A percentile compares a stretch with the other conserved stretches of the same genome.
Evolutionary conservation across 768 basidiomycete species (phyloP).

Genomic region (Arthromyces matolae): DNA sequence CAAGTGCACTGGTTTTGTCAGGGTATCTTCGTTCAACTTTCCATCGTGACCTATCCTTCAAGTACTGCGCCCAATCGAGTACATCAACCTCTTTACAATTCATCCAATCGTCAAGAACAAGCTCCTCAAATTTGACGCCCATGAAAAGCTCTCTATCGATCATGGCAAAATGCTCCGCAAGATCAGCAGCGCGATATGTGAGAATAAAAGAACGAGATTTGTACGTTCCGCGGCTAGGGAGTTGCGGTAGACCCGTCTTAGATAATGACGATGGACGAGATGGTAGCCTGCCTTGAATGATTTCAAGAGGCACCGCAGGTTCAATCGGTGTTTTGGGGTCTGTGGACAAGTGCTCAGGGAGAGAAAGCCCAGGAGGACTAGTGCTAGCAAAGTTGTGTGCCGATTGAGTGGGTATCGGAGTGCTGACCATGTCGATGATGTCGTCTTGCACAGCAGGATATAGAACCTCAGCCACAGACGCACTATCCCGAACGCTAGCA

Average conservation of each 20-base stretch:
- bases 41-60: constrained; percentile 69
- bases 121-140: constrained; percentile 81
- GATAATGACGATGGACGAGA: constrained; percentile 22
- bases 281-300: constrained; percentile 55
- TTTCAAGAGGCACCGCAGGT: constrained; percentile 65
- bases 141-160: constrained; percentile 88
- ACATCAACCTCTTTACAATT: constrained; percentile 61
- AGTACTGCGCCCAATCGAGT: constrained; percentile 79
- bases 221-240: too few species aligned
- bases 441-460: constrained; percentile 6
- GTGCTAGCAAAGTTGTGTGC: constrained; percentile 24
- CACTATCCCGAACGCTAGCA: constrained; percentile 3
- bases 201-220: constrained; percentile 72
- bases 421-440: constrained; percentile 17
- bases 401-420: constrained; percentile 33
- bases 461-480: background rate
- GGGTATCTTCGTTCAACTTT: constrained; percentile 57
- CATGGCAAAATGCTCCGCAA: constrained; percentile 80
- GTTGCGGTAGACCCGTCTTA: constrained; percentile 11
- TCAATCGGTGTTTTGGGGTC: constrained; percentile 52
- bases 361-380: constrained; percentile 24
- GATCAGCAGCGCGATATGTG: constrained; percentile 49
- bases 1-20: constrained; percentile 68
- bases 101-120: constrained; percentile 73
- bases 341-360: constrained; percentile 28